Evolutionary conservation across 768 basidiomycete species (phyloP), one percentile per base, ranked within the genome.

Genomic region (Hericium erinaceus): DNA sequence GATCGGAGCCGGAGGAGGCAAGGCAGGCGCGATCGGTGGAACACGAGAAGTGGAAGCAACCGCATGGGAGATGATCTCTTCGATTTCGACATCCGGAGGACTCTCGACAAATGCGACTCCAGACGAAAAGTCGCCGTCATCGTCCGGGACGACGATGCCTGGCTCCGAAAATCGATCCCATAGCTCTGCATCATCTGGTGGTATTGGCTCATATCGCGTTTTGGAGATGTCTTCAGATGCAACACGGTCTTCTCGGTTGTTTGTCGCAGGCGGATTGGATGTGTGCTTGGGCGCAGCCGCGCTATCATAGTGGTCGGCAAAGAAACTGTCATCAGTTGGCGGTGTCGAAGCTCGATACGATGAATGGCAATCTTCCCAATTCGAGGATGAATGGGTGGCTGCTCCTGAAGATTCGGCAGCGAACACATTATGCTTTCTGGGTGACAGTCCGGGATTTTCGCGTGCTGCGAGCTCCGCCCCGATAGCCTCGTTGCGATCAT

Each of bases 401-500:
- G 44, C 16, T 18, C 12, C 18, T 15, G 18, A 12, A 16, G 41
- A 4, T 16, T 46, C 33, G 33, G 8, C 9, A 33, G 9, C 16
- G 7, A 48, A 26, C 26, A 18, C 12, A 52, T 20, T 20, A 9
- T 39, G 22, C 15, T 13, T 16, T 3, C 26, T 39, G n/a, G 46
- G 49, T 50, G 54, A 53, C 16, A 28, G 44, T n/a, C 12, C 20
- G 7, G 44, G n/a, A 46, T 9, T n/a, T 18, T 12, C 60, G 13
- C 22, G 51, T 51, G 63, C 54, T 10, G 60, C 63, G 38, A 80
- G 67, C 33, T 70, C 65, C 38, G 68, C 64, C 39, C 72, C 70
- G 24, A 81, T 70, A 8, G 70, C 71, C 12, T 63, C 58, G 15
- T 78, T 73, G 0, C 80, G 74, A 41, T 68, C 66, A 20, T 72